These are phyloP conservation scores for Telopea speciosissima DNA, from an alignment of 177 flowering plant species.

Conservation along the genomic window DNA sequence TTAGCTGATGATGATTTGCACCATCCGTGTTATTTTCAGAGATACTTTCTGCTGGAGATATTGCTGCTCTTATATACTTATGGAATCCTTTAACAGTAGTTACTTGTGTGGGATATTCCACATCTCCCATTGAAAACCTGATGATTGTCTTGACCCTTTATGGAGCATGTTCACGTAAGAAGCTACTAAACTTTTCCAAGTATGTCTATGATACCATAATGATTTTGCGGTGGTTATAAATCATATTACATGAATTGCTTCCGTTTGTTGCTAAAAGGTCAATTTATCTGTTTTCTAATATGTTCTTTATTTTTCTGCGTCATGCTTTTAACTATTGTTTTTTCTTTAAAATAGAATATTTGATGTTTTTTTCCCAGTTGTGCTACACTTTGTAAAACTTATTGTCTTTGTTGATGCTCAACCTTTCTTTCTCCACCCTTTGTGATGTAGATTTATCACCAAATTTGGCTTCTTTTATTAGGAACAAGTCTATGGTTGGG, in stretches of 20 bases:
- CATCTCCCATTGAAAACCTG: slow-evolving; percentile 71
- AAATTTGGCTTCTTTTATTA: no score
- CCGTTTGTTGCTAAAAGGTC: neutral
- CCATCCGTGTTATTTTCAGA: slow-evolving; percentile 32
- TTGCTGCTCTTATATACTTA: slow-evolving; percentile 72
- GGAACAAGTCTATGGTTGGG: no score
- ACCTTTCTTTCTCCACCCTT: neutral
- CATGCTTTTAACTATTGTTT: neutral
- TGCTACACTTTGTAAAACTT: neutral
- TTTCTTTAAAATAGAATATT: no score
- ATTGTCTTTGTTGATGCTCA: neutral
- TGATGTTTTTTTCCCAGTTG: neutral
- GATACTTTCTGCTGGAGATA: slow-evolving; percentile 46
- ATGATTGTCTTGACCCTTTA: slow-evolving; percentile 53
- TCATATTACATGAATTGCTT: neutral
- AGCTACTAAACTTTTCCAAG: slow-evolving; percentile 11
- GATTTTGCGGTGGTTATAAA: neutral
- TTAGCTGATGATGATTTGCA: slow-evolving; percentile 10
- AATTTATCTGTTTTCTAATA: neutral
- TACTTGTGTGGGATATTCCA: slow-evolving; percentile 62
- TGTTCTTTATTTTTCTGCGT: neutral
- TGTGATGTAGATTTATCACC: no score
- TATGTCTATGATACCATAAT: slow-evolving; percentile 1
- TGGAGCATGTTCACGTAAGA: slow-evolving; percentile 74
- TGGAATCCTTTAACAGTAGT: slow-evolving; percentile 82